A percentile compares a stretch with the other conserved stretches of the same genome.
Conservation (phyloP, 305 asterid species). For the Solanum aculeatissimum region DNA sequence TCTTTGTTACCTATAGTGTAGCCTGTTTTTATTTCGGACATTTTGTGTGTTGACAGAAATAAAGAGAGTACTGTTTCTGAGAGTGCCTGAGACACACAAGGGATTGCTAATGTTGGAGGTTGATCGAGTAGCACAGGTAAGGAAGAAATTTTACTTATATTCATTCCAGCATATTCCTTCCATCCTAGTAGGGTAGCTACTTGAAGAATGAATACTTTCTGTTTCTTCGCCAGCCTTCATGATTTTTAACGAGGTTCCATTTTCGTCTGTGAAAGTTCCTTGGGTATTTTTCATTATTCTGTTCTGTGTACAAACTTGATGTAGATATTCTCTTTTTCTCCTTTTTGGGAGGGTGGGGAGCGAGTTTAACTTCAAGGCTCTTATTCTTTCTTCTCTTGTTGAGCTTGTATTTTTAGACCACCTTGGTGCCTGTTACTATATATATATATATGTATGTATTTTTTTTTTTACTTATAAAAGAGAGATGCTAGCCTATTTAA, state of each 20-base stretch:
- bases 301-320: neutral
- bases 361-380: neutral
- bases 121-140: slow-evolving; percentile 86
- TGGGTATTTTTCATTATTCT: neutral
- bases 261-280: neutral
- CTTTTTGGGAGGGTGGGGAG: neutral
- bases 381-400: neutral
- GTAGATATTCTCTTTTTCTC: neutral
- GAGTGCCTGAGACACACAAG: slow-evolving; percentile 87
- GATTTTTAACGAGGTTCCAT: neutral
- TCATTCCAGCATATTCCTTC: neutral
- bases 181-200: neutral
- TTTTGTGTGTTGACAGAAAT: slow-evolving; percentile 36
- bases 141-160: slow-evolving; percentile 8
- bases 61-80: slow-evolving; percentile 72
- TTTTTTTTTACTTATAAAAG: neutral
- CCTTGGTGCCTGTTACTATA: neutral
- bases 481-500: neutral
- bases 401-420: neutral
- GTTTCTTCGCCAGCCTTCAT: neutral
- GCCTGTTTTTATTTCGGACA: neutral
- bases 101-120: slow-evolving; percentile 68
- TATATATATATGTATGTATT: too few species aligned
- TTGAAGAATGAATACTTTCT: neutral
- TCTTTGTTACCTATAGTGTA: neutral